Evolutionary conservation across 129 eudicot genomes (phyloP).

Genomic region (Arctium minus): DNA sequence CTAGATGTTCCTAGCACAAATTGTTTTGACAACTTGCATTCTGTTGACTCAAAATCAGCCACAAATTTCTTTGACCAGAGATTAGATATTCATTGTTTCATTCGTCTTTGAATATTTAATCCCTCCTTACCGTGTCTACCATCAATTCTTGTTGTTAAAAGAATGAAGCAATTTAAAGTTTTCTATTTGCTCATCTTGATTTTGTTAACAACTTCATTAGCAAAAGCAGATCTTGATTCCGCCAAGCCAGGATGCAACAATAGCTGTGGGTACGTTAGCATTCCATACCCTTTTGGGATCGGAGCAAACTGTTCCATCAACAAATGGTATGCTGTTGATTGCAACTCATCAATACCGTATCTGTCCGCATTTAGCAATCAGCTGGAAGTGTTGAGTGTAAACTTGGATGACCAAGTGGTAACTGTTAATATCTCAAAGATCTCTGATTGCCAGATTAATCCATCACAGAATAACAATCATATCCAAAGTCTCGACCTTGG

Average conservation of each 20-base stretch:
- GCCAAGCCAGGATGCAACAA: neutral
- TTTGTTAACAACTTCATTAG: neutral
- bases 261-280: neutral
- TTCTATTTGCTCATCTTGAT: neutral
- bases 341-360: neutral
- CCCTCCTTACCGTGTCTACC: neutral
- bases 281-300: neutral
- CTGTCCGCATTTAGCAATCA: neutral
- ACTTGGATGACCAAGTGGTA: neutral
- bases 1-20: too few species aligned
- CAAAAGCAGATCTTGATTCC: neutral
- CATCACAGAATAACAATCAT: neutral
- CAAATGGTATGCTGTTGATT: neutral
- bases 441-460: constrained; percentile 9
- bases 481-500: neutral
- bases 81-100: neutral
- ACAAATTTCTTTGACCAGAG: neutral
- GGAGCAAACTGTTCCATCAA: neutral
- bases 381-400: neutral
- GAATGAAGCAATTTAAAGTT: neutral
- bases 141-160: neutral
- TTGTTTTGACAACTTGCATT: neutral
- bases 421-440: neutral
- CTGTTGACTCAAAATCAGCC: neutral
- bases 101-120: too few species aligned